Evolutionary conservation across 2,329 filamentous ascomycete genomes (phyloP).

Genomic region (Scedosporium minutisporum): DNA sequence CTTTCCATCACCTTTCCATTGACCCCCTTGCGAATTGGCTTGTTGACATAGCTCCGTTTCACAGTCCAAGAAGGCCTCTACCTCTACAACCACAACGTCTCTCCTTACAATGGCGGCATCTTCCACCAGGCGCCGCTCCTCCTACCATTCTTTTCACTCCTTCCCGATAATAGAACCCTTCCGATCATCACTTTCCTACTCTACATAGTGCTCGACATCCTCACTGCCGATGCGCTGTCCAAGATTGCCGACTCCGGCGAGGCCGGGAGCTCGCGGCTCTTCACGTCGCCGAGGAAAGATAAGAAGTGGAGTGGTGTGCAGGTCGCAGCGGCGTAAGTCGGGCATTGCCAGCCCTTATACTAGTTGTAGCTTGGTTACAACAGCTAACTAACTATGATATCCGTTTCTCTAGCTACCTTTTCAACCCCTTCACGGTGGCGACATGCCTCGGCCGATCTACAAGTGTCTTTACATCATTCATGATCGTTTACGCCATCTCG

Average conservation of each 20-base stretch:
- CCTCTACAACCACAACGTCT: slow-evolving; percentile 91
- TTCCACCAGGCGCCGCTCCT: slow-evolving; percentile 77
- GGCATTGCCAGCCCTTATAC: background rate
- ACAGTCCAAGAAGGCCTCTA: slow-evolving; percentile 93
- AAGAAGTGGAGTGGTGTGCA: slow-evolving; percentile 65
- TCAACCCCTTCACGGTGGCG: slow-evolving; percentile 89
- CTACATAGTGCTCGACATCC: slow-evolving; percentile 70
- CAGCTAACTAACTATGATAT: slow-evolving; percentile 5
- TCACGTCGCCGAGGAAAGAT: slow-evolving; percentile 66
- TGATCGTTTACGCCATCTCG: slow-evolving; percentile 73
- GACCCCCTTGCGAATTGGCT: background rate
- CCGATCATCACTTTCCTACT: slow-evolving; percentile 70
- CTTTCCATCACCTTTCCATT: slow-evolving; percentile 1
- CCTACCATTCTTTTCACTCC: slow-evolving; percentile 79
- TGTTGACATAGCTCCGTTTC: slow-evolving; percentile 4
- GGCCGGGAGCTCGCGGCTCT: slow-evolving; percentile 62
- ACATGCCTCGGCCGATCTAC: slow-evolving; percentile 87
- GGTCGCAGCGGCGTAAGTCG: slow-evolving; percentile 65
- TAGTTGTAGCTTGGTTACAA: background rate
- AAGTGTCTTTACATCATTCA: slow-evolving; percentile 78
- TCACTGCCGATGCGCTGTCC: slow-evolving; percentile 71
- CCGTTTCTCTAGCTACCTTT: slow-evolving; percentile 57
- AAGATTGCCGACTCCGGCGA: slow-evolving; percentile 75
- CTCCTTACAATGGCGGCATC: slow-evolving; percentile 90
- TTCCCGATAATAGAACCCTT: slow-evolving; percentile 59